phyloP scores from a whole-genome alignment of 805 yeast species.

The Debaryomyces hansenii region DNA sequence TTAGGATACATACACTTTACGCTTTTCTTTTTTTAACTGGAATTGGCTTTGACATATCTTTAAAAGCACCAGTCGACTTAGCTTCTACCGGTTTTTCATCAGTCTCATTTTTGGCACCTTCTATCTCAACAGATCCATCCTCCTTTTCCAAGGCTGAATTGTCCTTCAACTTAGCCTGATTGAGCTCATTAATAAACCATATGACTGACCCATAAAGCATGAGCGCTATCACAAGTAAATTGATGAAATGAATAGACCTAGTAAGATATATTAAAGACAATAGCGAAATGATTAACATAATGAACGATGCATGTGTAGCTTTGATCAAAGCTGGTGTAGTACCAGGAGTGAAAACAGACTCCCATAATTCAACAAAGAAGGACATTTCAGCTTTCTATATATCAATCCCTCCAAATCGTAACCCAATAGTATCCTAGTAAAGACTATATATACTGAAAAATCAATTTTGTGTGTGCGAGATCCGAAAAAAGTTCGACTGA shows the following conservation, averaged over 20 bases:
- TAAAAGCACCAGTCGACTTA: not conserved
- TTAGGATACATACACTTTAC: not conserved
- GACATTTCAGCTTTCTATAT: slow-evolving; percentile 18
- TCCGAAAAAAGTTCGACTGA: slow-evolving; percentile 1
- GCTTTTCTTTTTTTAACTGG: slow-evolving; percentile 1
- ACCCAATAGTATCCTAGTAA: too few species aligned
- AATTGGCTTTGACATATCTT: not conserved
- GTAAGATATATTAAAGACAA: slow-evolving; percentile 58
- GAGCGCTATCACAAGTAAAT: slow-evolving; percentile 54
- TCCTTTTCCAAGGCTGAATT: slow-evolving; percentile 40
- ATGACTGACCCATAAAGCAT: slow-evolving; percentile 76
- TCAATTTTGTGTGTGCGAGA: not conserved
- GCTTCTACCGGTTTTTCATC: not conserved
- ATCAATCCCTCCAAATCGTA: not conserved
- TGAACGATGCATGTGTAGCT: slow-evolving; percentile 87
- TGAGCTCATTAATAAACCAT: slow-evolving; percentile 82
- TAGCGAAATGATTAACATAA: slow-evolving; percentile 59
- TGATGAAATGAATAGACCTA: slow-evolving; percentile 65
- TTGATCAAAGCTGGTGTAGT: slow-evolving; percentile 83
- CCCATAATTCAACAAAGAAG: slow-evolving; percentile 76
- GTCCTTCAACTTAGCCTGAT: slow-evolving; percentile 45
- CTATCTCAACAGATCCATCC: slow-evolving; percentile 7
- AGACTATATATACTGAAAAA: too few species aligned
- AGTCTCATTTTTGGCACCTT: slow-evolving; percentile 2
- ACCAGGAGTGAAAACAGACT: slow-evolving; percentile 90